A percentile compares a stretch with the other conserved stretches of the same genome.
Evolutionary conservation across 1,284 basidiomycete genomes (phyloP).

Genomic region (Ustilago cynodontis): DNA sequence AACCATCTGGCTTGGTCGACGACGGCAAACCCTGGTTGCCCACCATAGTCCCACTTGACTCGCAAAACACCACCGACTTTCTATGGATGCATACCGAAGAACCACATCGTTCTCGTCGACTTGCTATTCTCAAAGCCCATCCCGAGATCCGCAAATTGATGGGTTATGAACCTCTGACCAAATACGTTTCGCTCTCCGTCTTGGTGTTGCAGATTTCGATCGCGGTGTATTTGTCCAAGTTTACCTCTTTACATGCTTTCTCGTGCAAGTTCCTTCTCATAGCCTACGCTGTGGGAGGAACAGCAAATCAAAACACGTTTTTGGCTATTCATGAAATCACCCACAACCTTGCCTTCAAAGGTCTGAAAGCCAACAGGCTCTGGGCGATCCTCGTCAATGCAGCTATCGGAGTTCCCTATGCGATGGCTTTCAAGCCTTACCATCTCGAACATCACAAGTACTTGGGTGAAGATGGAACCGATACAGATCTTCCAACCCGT

Average conservation of each 20-base stretch:
- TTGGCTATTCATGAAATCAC: slow-evolving; percentile 98
- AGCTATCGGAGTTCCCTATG: slow-evolving; percentile 93
- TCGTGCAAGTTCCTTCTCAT: slow-evolving; percentile 80
- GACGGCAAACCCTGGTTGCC: slow-evolving; percentile 66
- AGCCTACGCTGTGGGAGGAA: slow-evolving; percentile 91
- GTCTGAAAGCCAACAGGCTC: slow-evolving; percentile 84
- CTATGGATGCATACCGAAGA: slow-evolving; percentile 98
- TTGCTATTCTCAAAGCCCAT: slow-evolving; percentile 91
- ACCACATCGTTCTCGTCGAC: slow-evolving; percentile 87
- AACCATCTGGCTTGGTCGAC: slow-evolving; percentile 15
- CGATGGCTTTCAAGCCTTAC: slow-evolving; percentile 95
- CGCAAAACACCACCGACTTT: slow-evolving; percentile 68
- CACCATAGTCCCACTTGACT: slow-evolving; percentile 46
- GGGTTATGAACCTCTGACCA: slow-evolving; percentile 91
- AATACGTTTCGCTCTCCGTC: slow-evolving; percentile 85
- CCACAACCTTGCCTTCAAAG: slow-evolving; percentile 92
- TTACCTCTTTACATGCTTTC: slow-evolving; percentile 73
- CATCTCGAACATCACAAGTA: slow-evolving; percentile 89
- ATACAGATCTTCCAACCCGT: slow-evolving; percentile 90
- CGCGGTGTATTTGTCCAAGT: slow-evolving; percentile 72
- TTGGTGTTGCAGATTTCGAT: slow-evolving; percentile 80
- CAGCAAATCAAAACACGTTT: slow-evolving; percentile 96
- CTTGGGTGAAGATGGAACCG: slow-evolving; percentile 93
- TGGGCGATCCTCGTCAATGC: slow-evolving; percentile 91
- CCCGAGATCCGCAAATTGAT: slow-evolving; percentile 94